Evolutionary conservation across 495 filamentous ascomycete species (phyloP), one percentile per base, ranked within the genome.

Genomic region (Penicillium verhagenii): DNA sequence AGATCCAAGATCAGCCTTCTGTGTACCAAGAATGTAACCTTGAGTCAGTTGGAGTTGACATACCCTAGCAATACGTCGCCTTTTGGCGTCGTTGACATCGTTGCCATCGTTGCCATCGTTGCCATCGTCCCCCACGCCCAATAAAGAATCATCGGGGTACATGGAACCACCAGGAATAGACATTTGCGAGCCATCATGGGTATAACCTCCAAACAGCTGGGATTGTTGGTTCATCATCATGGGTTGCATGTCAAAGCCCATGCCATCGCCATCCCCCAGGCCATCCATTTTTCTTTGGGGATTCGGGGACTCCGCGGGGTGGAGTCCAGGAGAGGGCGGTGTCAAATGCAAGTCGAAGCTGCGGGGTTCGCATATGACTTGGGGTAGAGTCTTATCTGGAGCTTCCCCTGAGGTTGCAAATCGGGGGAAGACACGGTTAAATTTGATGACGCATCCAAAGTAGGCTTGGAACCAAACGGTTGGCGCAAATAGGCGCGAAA

Each of bases 51-150:
- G n/a, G 14, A 18, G 23, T 26, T 20, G 43, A 44, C 76, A 69
- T 76, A 92, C 90, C 78, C 92, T 85, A 24, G 94, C 92, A 61
- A 98, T 98, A 58, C 94, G 85, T 72, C 94, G 82, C 71, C 94
- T 81, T 78, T 98, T 98, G 13, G 91, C 83, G 66, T 96, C 75
- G 60, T 86, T 87, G 14, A 91, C 83, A 66, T 96, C 75, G 60
- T 86, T 86, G 25, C 58, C 70, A 35, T 86, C 87, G 58, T 94
- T 90, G 47, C 79, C 74, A 66, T 96, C 75, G 60, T 86, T 86
- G 25, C 58, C 70, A 35, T 86, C 87, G 58, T 94, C 91, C 48
- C 79, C 74, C 55, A 70, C 56, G 42, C 66, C 65, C 56, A 77
- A 68, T 53, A 66, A 62, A 51, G 74, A 45, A 24, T 74, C 72